These are phyloP conservation scores for Crotalaria pallida DNA, from an alignment of 306 rosid species.

Conservation along the genomic window DNA sequence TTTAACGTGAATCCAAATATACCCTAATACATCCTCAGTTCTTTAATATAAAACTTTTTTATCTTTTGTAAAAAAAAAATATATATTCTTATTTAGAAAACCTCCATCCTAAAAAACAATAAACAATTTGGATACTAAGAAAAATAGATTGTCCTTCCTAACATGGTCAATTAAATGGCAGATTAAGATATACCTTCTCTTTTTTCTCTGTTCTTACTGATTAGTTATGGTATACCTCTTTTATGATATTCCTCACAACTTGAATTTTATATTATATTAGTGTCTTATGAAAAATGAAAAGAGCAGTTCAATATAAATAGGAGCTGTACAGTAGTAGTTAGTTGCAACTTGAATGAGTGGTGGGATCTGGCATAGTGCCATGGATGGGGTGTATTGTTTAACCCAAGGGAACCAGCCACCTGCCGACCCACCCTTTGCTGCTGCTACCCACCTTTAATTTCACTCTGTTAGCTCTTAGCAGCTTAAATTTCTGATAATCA, in stretches of 20 bases:
- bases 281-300: not conserved
- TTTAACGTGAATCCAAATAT: too few species aligned
- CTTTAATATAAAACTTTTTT: too few species aligned
- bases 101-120: too few species aligned
- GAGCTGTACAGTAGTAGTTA: not conserved
- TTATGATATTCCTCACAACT: not conserved
- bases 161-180: too few species aligned
- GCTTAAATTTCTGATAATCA: not conserved
- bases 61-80: too few species aligned
- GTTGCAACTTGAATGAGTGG: not conserved
- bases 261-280: not conserved
- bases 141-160: too few species aligned
- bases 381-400: conserved; percentile 37
- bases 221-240: not conserved
- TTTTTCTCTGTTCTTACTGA: not conserved
- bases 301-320: not conserved
- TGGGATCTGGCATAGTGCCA: not conserved
- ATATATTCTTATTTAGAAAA: too few species aligned
- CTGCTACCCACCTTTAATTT: not conserved
- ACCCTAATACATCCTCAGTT: too few species aligned
- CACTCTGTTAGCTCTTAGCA: not conserved
- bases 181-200: too few species aligned
- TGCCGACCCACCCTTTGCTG: conserved; percentile 18
- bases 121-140: too few species aligned
- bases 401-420: conserved; percentile 48